Percentiles rank a stretch among this genome's conserved stretches.
Evolutionary conservation across 1,284 basidiomycete genomes (phyloP).

Genomic region (Thecaphora thlaspeos): DNA sequence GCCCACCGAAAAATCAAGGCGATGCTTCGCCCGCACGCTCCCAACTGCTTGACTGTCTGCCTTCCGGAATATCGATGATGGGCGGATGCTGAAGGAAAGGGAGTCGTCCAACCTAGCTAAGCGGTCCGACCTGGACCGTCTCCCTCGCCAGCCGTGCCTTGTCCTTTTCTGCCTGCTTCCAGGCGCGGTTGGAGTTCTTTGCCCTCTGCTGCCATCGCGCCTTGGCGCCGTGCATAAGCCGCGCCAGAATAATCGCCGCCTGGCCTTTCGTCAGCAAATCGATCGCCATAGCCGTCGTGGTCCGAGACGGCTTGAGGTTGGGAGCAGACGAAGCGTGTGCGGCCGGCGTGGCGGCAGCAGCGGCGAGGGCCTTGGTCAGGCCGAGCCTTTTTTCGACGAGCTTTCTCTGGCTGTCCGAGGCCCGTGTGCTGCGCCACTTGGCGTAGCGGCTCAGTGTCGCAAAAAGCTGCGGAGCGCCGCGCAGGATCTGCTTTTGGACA

Average conservation of each 20-base stretch:
- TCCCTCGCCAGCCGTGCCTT: conserved; percentile 17
- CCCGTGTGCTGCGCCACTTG: conserved; percentile 70
- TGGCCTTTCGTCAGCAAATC: conserved; percentile 40
- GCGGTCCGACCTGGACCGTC: conserved; percentile 36
- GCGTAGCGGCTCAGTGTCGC: conserved; percentile 59
- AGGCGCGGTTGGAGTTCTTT: conserved; percentile 22
- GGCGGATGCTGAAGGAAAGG: too few species aligned
- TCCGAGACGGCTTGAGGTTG: background rate
- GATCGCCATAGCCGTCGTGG: background rate
- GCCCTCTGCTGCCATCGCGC: conserved; percentile 30
- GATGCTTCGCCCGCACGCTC: too few species aligned
- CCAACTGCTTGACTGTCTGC: too few species aligned
- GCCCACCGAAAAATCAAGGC: too few species aligned
- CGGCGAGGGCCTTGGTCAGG: conserved; percentile 4
- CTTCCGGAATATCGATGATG: too few species aligned
- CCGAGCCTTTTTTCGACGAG: conserved; percentile 67
- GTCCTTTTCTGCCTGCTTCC: conserved; percentile 25
- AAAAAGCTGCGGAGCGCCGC: conserved; percentile 49
- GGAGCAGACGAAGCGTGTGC: conserved; percentile 47
- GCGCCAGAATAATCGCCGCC: conserved; percentile 34
- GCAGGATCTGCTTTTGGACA: conserved; percentile 64
- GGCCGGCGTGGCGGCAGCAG: too few species aligned
- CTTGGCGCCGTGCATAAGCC: conserved; percentile 39
- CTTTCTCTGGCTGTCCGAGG: conserved; percentile 68
- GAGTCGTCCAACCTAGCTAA: too few species aligned